These are phyloP conservation scores for Millerozyma miso DNA, from an alignment of 805 yeast species.

Conservation along the genomic window DNA sequence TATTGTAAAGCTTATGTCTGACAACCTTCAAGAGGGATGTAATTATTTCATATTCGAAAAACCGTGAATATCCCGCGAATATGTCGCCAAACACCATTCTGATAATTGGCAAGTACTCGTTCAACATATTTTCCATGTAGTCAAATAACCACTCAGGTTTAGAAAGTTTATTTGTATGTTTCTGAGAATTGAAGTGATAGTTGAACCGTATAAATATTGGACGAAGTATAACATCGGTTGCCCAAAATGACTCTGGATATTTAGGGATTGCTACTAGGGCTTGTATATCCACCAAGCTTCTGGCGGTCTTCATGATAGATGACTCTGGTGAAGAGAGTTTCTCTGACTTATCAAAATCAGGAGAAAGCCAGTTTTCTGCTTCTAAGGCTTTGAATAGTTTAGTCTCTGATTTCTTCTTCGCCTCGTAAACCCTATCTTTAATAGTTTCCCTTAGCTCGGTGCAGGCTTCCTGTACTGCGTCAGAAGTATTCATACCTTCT, in stretches of 20 bases:
- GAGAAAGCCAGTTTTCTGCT: background rate
- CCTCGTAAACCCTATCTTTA: background rate
- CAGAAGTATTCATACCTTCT: background rate
- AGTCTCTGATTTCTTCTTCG: background rate
- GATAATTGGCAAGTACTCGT: constrained; percentile 36
- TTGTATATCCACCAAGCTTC: constrained; percentile 29
- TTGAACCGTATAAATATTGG: constrained; percentile 49
- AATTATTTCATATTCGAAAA: constrained; percentile 37
- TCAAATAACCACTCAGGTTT: constrained; percentile 70
- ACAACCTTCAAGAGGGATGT: constrained; percentile 45
- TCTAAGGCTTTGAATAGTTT: background rate
- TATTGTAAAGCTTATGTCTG: constrained; percentile 35
- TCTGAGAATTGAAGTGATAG: constrained; percentile 55
- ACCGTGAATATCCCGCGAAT: constrained; percentile 23
- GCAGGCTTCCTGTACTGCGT: background rate
- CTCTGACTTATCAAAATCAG: constrained; percentile 5
- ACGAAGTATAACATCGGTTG: constrained; percentile 42
- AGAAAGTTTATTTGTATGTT: constrained; percentile 59
- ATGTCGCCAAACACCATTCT: constrained; percentile 33
- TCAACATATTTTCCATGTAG: constrained; percentile 43
- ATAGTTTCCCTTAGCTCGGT: background rate
- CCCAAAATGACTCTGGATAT: constrained; percentile 45
- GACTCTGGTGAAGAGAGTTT: constrained; percentile 10
- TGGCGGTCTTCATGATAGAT: constrained; percentile 1
- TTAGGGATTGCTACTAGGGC: constrained; percentile 19